Evolutionary conservation across 257 asterid genomes (phyloP).

Genomic region (Ligustrum vulgare): DNA sequence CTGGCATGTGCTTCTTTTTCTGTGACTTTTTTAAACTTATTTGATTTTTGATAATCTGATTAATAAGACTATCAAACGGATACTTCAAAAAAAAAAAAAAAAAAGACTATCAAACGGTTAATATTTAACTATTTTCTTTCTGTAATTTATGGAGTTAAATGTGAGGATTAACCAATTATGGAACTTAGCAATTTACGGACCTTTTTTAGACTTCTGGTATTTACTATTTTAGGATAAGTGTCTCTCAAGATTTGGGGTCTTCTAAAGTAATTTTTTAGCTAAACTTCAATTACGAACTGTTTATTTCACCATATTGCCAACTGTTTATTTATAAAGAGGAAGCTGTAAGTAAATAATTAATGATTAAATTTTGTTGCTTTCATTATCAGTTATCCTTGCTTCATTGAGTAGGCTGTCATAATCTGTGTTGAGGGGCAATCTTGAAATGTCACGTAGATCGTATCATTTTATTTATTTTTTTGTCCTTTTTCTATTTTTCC

Average conservation of each 20-base stretch:
- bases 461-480: background rate
- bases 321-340: background rate
- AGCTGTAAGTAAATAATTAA: background rate
- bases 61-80: too few species aligned
- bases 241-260: background rate
- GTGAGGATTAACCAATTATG: slow-evolving; percentile 10
- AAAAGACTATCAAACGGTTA: background rate
- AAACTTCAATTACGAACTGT: background rate
- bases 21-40: background rate
- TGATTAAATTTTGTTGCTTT: slow-evolving; percentile 12
- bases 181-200: background rate
- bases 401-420: background rate
- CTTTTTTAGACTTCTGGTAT: background rate
- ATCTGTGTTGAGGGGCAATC: background rate
- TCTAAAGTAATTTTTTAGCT: background rate
- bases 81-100: too few species aligned
- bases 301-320: background rate
- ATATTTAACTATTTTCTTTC: background rate
- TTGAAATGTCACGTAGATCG: background rate
- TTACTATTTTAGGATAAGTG: background rate
- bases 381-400: background rate
- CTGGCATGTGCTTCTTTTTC: background rate
- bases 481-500: background rate
- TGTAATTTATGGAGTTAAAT: slow-evolving; percentile 4
- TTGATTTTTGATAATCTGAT: slow-evolving; percentile 1